Percentiles rank a stretch among this genome's conserved stretches.
Conservation (phyloP, 768 basidiomycete genomes). For the Tulasnella sp. region DNA sequence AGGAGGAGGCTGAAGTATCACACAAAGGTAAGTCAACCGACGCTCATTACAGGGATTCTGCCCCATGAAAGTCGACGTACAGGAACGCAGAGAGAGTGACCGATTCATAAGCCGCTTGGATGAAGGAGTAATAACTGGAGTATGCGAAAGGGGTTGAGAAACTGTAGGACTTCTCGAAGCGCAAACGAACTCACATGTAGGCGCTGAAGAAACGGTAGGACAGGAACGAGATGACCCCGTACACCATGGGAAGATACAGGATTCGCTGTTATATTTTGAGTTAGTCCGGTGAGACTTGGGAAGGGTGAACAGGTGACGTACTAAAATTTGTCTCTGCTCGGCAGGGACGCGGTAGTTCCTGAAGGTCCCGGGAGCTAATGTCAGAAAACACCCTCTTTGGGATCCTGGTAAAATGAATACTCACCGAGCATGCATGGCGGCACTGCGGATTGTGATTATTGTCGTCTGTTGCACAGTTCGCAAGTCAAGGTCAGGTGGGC, state of each 20-base stretch:
- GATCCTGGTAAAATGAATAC: not conserved
- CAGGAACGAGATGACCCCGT: conserved; percentile 78
- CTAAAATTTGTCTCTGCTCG: conserved; percentile 71
- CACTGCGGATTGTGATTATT: conserved; percentile 30
- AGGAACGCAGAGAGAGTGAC: conserved; percentile 83
- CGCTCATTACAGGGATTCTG: not conserved
- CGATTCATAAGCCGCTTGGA: conserved; percentile 51
- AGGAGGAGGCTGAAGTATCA: conserved; percentile 55
- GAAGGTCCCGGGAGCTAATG: not conserved
- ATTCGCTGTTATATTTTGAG: conserved; percentile 43
- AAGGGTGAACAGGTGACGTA: conserved; percentile 34
- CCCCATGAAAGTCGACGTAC: conserved; percentile 41
- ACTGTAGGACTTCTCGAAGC: not conserved
- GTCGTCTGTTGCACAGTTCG: conserved; percentile 35
- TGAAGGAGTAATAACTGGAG: conserved; percentile 47
- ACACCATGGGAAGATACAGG: conserved; percentile 73
- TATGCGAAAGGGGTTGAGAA: not conserved
- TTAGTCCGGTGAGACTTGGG: not conserved
- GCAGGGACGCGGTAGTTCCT: conserved; percentile 63
- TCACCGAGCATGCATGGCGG: conserved; percentile 28
- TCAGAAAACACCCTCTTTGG: not conserved
- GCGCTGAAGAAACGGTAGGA: conserved; percentile 79
- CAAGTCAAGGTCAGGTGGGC: not conserved
- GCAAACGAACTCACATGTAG: conserved; percentile 46
- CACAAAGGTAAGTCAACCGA: not conserved